Percentiles rank a stretch among this genome's conserved stretches.
Evolutionary conservation across 371 early-diverging fungal genomes (phyloP).

Genomic region (Coemansia sp.): DNA sequence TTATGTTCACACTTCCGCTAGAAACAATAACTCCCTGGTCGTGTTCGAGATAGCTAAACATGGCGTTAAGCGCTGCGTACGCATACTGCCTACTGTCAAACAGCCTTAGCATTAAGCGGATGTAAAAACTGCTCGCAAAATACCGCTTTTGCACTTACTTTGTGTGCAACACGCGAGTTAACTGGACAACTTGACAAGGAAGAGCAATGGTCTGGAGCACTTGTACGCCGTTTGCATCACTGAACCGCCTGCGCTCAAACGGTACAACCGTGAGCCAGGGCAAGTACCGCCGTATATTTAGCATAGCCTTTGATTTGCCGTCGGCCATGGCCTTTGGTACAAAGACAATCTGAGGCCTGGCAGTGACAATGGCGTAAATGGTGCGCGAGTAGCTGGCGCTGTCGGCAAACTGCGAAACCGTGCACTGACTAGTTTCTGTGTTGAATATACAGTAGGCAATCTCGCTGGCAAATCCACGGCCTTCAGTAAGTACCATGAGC

Average conservation of each 20-base stretch:
- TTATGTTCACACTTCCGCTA: constrained; percentile 15
- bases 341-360: constrained; percentile 32
- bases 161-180: constrained; percentile 17
- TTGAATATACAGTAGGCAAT: constrained; percentile 41
- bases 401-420: constrained; percentile 39
- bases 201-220: constrained; percentile 20
- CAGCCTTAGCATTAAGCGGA: not conserved
- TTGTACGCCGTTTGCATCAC: constrained; percentile 20
- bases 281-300: constrained; percentile 35
- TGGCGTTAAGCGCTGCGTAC: constrained; percentile 38
- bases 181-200: constrained; percentile 13
- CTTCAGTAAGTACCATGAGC: constrained; percentile 38
- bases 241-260: constrained; percentile 30
- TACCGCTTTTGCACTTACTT: constrained; percentile 18
- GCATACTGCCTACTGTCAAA: constrained; percentile 29
- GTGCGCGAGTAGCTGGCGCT: constrained; percentile 44
- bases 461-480: constrained; percentile 44
- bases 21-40: constrained; percentile 6
- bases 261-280: constrained; percentile 33
- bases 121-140: not conserved
- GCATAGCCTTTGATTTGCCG: constrained; percentile 46
- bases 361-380: constrained; percentile 33
- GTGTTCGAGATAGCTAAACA: constrained; percentile 27
- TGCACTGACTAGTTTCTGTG: constrained; percentile 26
- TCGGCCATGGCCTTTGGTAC: constrained; percentile 36